Evolutionary conservation across 2,329 filamentous ascomycete genomes (phyloP).

Genomic region (Macrophomina phaseolina): DNA sequence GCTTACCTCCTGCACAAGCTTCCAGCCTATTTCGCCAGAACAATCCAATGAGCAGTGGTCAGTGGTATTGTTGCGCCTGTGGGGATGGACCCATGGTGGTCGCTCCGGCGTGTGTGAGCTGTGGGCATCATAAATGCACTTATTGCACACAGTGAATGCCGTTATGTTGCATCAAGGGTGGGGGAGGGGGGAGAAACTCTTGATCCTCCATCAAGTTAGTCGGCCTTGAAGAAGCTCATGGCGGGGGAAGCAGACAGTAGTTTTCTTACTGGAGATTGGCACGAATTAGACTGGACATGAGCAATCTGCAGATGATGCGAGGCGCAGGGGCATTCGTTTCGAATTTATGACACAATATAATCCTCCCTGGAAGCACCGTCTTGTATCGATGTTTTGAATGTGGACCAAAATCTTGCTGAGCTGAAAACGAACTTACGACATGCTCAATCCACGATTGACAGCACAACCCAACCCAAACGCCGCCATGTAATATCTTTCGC

Average conservation of each 20-base stretch:
- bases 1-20: not conserved
- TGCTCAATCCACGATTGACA: not conserved
- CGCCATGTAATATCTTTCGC: not conserved
- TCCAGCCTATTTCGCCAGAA: not conserved
- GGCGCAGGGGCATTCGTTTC: not conserved
- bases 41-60: not conserved
- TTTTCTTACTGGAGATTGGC: not conserved
- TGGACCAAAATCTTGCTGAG: not conserved
- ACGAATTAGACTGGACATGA: not conserved
- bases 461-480: slow-evolving; percentile 13
- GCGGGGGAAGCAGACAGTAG: not conserved
- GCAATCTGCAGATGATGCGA: not conserved
- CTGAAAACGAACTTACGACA: slow-evolving; percentile 14
- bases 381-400: not conserved
- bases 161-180: not conserved
- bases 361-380: not conserved
- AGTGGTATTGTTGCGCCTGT: slow-evolving; percentile 13
- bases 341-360: not conserved
- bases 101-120: slow-evolving; percentile 7
- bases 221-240: too few relatives aligned
- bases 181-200: too few relatives aligned
- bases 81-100: slow-evolving; percentile 19
- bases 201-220: too few relatives aligned
- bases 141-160: not conserved
- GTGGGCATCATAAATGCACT: slow-evolving; percentile 7